Conservation (phyloP, 176 grass and related monocot genomes). For the bread wheat (Triticum aestivum) region DNA sequence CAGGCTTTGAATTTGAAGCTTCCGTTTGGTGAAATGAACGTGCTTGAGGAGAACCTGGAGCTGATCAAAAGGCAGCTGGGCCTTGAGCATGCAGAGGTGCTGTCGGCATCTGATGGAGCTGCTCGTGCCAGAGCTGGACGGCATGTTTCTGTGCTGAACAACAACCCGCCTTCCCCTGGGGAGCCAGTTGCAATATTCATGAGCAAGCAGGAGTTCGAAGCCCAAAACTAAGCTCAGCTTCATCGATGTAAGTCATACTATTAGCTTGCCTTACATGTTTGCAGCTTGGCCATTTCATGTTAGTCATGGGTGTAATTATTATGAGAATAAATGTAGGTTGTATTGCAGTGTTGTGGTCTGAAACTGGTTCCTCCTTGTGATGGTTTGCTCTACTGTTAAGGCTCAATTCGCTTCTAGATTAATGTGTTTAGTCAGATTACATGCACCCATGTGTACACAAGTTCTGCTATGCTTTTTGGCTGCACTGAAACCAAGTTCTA, state of each 20-base stretch:
- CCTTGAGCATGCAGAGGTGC: slow-evolving; percentile 46
- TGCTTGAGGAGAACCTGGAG: slow-evolving; percentile 61
- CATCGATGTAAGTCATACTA: not conserved
- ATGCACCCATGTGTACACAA: not conserved
- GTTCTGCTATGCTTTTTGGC: not conserved
- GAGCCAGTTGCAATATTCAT: slow-evolving; percentile 62
- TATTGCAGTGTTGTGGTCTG: not conserved
- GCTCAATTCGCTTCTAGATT: not conserved
- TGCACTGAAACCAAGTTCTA: not conserved
- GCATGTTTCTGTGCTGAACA: slow-evolving; percentile 40
- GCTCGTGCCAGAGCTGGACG: slow-evolving; percentile 43
- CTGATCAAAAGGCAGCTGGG: slow-evolving; percentile 70
- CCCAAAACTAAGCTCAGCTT: not conserved
- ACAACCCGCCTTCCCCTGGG: slow-evolving; percentile 62
- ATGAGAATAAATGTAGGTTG: not conserved
- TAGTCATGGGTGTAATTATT: not conserved
- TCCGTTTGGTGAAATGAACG: slow-evolving; percentile 60
- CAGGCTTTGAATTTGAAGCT: slow-evolving; percentile 59
- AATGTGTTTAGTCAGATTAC: not conserved
- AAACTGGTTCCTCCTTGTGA: not conserved
- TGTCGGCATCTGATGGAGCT: slow-evolving; percentile 33
- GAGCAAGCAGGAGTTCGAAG: slow-evolving; percentile 37
- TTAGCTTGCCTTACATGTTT: not conserved
- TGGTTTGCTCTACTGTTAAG: not conserved
- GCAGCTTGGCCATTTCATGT: not conserved